Percentiles rank a stretch among this genome's conserved stretches.
These are phyloP conservation scores for Leishmania tarentolae DNA, from an alignment of 208 protist genomes.

Conservation along the genomic window DNA sequence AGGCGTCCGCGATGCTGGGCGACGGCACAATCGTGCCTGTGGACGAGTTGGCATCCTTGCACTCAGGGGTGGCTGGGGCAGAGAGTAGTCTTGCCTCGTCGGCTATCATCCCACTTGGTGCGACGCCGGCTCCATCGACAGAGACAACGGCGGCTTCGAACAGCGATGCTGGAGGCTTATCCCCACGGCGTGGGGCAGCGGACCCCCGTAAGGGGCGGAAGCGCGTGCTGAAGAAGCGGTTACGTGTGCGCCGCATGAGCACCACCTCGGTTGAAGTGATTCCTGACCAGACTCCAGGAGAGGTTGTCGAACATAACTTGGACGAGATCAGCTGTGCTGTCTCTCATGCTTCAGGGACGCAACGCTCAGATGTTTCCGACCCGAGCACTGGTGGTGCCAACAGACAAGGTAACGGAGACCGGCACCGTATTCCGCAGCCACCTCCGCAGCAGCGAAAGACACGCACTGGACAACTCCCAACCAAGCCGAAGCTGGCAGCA, in stretches of 20 bases:
- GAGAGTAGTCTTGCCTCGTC: slow-evolving; percentile 20
- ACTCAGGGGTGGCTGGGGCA: background rate
- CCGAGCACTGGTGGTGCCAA: background rate
- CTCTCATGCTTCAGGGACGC: background rate
- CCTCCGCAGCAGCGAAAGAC: slow-evolving; percentile 16
- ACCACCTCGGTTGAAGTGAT: slow-evolving; percentile 40
- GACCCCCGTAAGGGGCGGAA: slow-evolving; percentile 44
- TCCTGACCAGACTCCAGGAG: slow-evolving; percentile 44
- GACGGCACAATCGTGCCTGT: slow-evolving; percentile 35
- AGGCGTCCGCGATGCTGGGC: slow-evolving; percentile 38
- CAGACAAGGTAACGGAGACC: background rate
- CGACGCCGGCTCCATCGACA: background rate
- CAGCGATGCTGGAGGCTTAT: slow-evolving; percentile 12
- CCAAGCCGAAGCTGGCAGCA: slow-evolving; percentile 13
- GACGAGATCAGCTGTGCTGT: slow-evolving; percentile 17
- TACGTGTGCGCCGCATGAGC: slow-evolving; percentile 32
- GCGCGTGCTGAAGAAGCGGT: slow-evolving; percentile 43
- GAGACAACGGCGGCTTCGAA: slow-evolving; percentile 6
- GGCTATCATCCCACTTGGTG: background rate
- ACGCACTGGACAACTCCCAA: slow-evolving; percentile 9
- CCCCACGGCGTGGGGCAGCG: background rate
- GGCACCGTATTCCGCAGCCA: slow-evolving; percentile 8
- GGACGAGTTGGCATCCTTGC: background rate
- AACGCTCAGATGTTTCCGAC: background rate
- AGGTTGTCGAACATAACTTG: slow-evolving; percentile 46